Base-by-base conservation (phyloP, 176 grass and related monocot genomes). In the Oryza longistaminata region DNA sequence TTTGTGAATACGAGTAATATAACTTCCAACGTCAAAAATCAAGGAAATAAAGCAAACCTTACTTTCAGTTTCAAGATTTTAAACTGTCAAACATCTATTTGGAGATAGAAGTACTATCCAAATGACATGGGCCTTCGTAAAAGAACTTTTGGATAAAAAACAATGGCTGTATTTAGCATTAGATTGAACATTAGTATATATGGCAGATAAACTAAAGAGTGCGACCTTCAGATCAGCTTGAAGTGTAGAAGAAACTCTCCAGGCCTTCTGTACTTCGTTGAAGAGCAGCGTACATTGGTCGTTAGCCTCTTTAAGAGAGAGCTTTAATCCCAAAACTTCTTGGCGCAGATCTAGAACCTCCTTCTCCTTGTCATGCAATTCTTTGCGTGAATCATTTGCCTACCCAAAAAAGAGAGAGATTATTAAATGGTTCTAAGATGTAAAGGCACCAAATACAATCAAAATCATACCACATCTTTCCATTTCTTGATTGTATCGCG, bases 371-470 rank as follows among this genome's bases (percentile, higher is more conserved):
- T 92, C 85, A 79, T 92, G 93, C 71, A 95, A 85, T 82, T 98
- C 93, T 90, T 93, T 98, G 16, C 96, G 93, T 68, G 96, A 98
- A 88, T 95, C 96, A 92, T 98, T 98, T 19, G 96, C 96, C 96
- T 98, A 79, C n/a, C 21, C 80, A 48, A 88, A 85, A 85, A 88
- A 83, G 87, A 73, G 16, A 81, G 74, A 66, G n/a, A n/a, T n/a
- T n/a, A n/a, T n/a, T n/a, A n/a, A n/a, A n/a, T n/a, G n/a, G n/a
- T n/a, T n/a, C n/a, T n/a, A n/a, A n/a, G n/a, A n/a, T n/a, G n/a
- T n/a, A n/a, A n/a, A n/a, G n/a, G n/a, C n/a, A n/a, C n/a, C n/a
- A n/a, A n/a, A n/a, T n/a, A n/a, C n/a, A n/a, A n/a, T n/a, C n/a
- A n/a, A n/a, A n/a, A n/a, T n/a, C n/a, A n/a, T n/a, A n/a, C n/a